Evolutionary conservation across 2,329 filamentous ascomycete genomes (phyloP).

Genomic region (Aspergillus aculeatus): DNA sequence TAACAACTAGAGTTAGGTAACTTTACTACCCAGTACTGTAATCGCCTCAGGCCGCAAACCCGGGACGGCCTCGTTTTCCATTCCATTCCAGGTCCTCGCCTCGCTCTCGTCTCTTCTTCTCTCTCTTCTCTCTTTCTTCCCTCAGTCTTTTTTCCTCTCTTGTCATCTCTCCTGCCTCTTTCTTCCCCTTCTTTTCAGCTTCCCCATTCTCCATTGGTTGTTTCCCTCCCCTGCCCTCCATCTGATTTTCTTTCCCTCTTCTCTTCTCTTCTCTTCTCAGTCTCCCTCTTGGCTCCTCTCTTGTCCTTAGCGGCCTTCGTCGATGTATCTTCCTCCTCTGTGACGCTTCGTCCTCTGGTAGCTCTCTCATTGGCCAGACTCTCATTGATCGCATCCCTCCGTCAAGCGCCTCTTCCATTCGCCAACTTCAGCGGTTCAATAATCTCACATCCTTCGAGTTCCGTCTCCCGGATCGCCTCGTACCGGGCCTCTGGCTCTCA

Average conservation of each 20-base stretch:
- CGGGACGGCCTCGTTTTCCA: constrained; percentile 37
- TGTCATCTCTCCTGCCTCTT: constrained; percentile 22
- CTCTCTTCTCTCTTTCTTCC: constrained; percentile 11
- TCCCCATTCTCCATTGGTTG: not conserved
- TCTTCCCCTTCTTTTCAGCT: not conserved
- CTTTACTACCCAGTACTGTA: too few species aligned
- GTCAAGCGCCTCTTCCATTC: constrained; percentile 33
- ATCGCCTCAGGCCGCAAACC: constrained; percentile 25
- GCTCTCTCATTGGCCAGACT: constrained; percentile 34
- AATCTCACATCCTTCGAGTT: constrained; percentile 14
- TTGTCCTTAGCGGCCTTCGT: not conserved
- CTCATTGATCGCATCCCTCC: constrained; percentile 32
- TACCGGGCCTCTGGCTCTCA: constrained; percentile 17
- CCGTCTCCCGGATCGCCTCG: constrained; percentile 14
- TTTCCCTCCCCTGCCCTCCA: constrained; percentile 12
- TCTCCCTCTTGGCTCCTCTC: not conserved
- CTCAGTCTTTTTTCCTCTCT: constrained; percentile 18
- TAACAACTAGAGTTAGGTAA: not conserved
- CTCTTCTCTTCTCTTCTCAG: too few species aligned
- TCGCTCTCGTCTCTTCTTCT: constrained; percentile 22
- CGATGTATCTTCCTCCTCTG: constrained; percentile 16
- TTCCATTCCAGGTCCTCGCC: constrained; percentile 37
- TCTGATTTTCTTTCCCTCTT: not conserved
- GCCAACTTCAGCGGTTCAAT: constrained; percentile 29
- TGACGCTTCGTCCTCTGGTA: constrained; percentile 17